Conservation (phyloP, 805 yeast species). For the Kodamaea restingae region DNA sequence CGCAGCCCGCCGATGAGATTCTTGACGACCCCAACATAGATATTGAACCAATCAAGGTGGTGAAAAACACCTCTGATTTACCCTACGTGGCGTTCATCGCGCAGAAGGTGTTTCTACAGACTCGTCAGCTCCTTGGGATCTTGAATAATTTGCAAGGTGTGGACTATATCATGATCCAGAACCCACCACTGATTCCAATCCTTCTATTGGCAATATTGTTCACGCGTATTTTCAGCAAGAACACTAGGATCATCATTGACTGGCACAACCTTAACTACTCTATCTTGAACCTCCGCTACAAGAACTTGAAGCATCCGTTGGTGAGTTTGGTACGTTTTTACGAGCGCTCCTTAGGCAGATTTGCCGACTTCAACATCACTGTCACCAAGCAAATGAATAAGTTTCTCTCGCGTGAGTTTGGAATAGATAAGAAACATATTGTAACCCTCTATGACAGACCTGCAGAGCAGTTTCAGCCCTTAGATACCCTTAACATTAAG, state of each 20-base stretch:
- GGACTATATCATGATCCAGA: conserved; percentile 70
- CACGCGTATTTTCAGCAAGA: conserved; percentile 44
- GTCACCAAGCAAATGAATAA: conserved; percentile 74
- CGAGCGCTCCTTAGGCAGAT: conserved; percentile 59
- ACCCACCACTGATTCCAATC: conserved; percentile 91
- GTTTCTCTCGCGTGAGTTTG: conserved; percentile 55
- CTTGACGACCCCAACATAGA: conserved; percentile 49
- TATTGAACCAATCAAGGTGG: conserved; percentile 43
- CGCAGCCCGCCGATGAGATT: conserved; percentile 48
- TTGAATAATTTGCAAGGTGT: conserved; percentile 57
- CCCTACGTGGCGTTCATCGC: conserved; percentile 59
- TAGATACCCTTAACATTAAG: conserved; percentile 28
- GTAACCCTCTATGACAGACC: conserved; percentile 85
- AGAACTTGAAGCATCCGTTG: conserved; percentile 52
- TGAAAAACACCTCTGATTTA: conserved; percentile 34
- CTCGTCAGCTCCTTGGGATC: conserved; percentile 41
- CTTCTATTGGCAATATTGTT: conserved; percentile 58
- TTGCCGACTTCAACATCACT: conserved; percentile 69
- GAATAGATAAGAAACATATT: conserved; percentile 42
- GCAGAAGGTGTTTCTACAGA: conserved; percentile 57
- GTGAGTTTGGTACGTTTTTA: conserved; percentile 58
- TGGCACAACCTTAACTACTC: conserved; percentile 96
- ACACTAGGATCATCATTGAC: conserved; percentile 71
- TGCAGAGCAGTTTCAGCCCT: conserved; percentile 58
- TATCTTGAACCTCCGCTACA: conserved; percentile 64